Percentiles rank a stretch among this genome's conserved stretches.
Evolutionary conservation across 2,329 filamentous ascomycete genomes (phyloP).

Genomic region (Arthroderma sp.): DNA sequence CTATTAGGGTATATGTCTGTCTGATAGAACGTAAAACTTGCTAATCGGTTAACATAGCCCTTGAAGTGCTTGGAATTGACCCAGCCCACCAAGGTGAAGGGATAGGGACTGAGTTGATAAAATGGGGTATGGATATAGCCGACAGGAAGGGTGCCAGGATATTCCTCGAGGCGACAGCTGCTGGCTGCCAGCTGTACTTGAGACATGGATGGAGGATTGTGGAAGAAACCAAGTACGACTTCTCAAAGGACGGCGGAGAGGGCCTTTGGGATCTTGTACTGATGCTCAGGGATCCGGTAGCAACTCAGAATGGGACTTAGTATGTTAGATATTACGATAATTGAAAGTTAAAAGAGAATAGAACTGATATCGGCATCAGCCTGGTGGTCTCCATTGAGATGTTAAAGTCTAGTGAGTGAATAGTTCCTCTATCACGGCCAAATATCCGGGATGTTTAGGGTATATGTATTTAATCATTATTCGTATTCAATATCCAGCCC

Average conservation of each 20-base stretch:
- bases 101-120: neutral
- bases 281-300: neutral
- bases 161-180: slow-evolving; percentile 4
- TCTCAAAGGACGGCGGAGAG: neutral
- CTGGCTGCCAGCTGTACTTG: neutral
- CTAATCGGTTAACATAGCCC: neutral
- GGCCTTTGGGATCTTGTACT: neutral
- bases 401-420: neutral
- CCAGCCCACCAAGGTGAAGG: slow-evolving; percentile 1
- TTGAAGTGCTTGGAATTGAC: slow-evolving; percentile 1
- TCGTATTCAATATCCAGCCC: too few species aligned
- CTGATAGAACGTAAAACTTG: too few species aligned
- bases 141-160: neutral
- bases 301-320: too few species aligned
- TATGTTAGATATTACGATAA: neutral
- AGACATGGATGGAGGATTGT: slow-evolving; percentile 1
- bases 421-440: too few species aligned
- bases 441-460: neutral
- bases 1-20: too few species aligned
- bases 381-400: too few species aligned
- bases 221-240: slow-evolving; percentile 2
- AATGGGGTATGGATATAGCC: slow-evolving; percentile 3
- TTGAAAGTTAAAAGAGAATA: neutral
- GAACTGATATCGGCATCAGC: too few species aligned
- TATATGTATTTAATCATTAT: neutral